Base-by-base conservation (phyloP, 768 basidiomycete genomes). In the Auricularia heimuer region DNA sequence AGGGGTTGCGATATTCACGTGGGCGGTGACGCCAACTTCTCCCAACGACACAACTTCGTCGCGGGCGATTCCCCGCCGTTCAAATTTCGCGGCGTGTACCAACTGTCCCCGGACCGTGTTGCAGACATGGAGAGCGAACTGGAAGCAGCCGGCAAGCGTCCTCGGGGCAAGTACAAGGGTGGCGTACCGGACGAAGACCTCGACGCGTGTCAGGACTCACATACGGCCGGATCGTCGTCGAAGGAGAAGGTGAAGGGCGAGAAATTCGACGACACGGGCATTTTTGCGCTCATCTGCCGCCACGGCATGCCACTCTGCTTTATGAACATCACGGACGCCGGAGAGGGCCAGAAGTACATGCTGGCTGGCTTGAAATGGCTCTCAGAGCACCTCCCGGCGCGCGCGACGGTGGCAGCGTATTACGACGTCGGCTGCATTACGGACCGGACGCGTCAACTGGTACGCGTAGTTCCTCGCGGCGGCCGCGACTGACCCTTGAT, bases 1-100 rank as follows among this genome's bases (percentile, higher is more conserved):
- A 67, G 76, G 0, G 77, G 79, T 0, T 74, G 71, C 2, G 77
- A 80, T 63, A 70, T 79, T 8, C 77, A 78, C 45, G 66, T 80
- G 0, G 71, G 71, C 0, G 69, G 70, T 0, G 77, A 80, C 69
- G 76, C 77, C 0, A 78, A 77, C 51, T 79, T 80, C 66, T 74
- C 77, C 58, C 77, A 80, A 63, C 67, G 72, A 0, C 79, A 81
- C 62, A 62, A 70, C 1, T n/a, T 62, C 1, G 58, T 65, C 4
- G 74, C 72, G 0, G 77, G 76, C 4, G 71, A 79, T 54, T 70
- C 74, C 35, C 73, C 75, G 0, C 29, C 60, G 4, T 77, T 76
- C 24, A 74, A 78, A 33, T 66, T 76, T 0, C 75, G 75, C 0
- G 60, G 64, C 0, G 37, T 80, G 18, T 67, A 73, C 0, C 78